These are phyloP conservation scores for Clarireedia homoeocarpa DNA, from an alignment of 2,329 filamentous ascomycete genomes.

Conservation along the genomic window DNA sequence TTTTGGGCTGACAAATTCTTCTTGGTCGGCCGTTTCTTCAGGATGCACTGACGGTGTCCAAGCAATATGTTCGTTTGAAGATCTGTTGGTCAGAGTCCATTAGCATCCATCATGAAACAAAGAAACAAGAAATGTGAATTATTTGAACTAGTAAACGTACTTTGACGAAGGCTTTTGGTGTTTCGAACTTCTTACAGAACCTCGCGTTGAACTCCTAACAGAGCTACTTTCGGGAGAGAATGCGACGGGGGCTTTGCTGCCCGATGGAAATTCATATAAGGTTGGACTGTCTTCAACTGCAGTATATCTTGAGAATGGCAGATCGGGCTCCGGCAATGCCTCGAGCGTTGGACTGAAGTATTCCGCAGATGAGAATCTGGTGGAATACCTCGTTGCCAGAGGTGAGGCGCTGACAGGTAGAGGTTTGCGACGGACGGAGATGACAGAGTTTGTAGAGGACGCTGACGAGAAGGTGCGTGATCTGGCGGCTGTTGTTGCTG, in stretches of 20 bases:
- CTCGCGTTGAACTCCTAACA: constrained; percentile 1
- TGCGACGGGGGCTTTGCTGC: background rate
- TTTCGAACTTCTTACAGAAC: constrained; percentile 7
- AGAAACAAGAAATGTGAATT: background rate
- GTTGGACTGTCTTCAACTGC: constrained; percentile 51
- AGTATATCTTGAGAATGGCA: constrained; percentile 47
- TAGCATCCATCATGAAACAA: background rate
- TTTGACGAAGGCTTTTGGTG: constrained; percentile 1
- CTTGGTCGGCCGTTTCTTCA: constrained; percentile 13
- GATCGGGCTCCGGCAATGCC: constrained; percentile 38
- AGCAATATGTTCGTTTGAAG: constrained; percentile 19
- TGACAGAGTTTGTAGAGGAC: constrained; percentile 18
- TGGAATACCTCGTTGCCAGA: constrained; percentile 42
- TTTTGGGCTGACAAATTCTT: constrained; percentile 11
- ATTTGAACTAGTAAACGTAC: constrained; percentile 6
- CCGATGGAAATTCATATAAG: constrained; percentile 48
- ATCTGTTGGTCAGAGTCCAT: constrained; percentile 13
- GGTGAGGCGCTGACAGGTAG: constrained; percentile 48
- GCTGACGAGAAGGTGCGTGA: constrained; percentile 22
- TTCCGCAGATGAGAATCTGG: constrained; percentile 39
- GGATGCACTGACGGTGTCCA: constrained; percentile 17
- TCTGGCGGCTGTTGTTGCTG: constrained; percentile 12
- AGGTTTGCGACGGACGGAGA: constrained; percentile 49
- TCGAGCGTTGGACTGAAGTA: constrained; percentile 30
- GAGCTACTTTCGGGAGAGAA: constrained; percentile 3